Evolutionary conservation across 768 basidiomycete species (phyloP), one percentile per base, ranked within the genome.

Genomic region (Hemileccinum rubropunctum): DNA sequence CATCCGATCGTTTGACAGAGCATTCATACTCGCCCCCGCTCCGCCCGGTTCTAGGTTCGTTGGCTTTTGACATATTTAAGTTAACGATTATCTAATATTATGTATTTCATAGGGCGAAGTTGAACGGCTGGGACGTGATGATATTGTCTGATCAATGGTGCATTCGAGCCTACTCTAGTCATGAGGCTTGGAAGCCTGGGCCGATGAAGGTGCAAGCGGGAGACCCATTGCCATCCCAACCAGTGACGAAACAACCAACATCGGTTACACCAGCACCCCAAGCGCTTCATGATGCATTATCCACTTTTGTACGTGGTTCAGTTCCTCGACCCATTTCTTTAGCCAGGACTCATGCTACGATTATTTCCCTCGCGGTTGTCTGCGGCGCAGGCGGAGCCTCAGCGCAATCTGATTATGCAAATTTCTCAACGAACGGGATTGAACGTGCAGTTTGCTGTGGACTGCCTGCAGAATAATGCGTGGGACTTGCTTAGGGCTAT

Each of bases 1-100:
- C 11, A 71, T 92, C 20, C 82, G 95, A 40, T 95, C 94, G 18
- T 99, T 99, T 69, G 93, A 97, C 65, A 80, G 97, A 50, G 85
- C 91, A 0, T 95, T 98, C 63, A 78, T 98, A 47, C 74, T 99
- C 21, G 83, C 84, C 5, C 87, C 88, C 34, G 86, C 94, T 3
- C 70, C 83, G 21, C 83, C 86, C 45, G 88, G 85, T 23, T 94
- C 95, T 58, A 74, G 84, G 94, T 95, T 69, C 56, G 93, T 78
- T 39, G 4, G 20, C 49, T 12, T 28, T 48, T 18, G 14, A 46
- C 39, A 26, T 33, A 17, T 27, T n/a, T n/a, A 32, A 36, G 52
- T 42, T 54, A 56, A 50, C 44, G 38, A 52, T 56, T 14, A 48
- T 46, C 28, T 44, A 51, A 43, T 33, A 28, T 43, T 36, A 21